Evolutionary conservation across 306 rosid genomes (phyloP), one percentile per base, ranked within the genome.

Genomic region (Trifolium subterraneum): DNA sequence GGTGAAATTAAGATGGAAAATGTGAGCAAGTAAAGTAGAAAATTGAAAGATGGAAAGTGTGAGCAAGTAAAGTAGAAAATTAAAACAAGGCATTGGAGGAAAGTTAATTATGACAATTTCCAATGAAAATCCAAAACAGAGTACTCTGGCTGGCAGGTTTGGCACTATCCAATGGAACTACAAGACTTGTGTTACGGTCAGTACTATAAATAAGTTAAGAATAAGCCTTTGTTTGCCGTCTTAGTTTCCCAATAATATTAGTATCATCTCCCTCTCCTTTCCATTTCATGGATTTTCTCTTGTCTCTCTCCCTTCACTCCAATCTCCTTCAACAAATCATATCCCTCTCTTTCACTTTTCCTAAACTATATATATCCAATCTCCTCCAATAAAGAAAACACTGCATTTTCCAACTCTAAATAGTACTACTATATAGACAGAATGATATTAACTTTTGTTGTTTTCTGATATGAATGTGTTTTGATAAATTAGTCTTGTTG

Each of bases 91-190:
- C 9, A 35, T 35, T 35, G 9, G 38, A 7, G 38, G 38, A 12
- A 42, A 42, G 15, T 44, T 44, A 44, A 44, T 44, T 12, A 52
- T 52, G 3, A 48, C 74, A 62, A 50, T 77, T 68, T 86, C 68
- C 87, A 59, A 82, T 38, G 82, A 72, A 72, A 76, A 63, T 66
- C 71, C 76, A 87, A 83, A 75, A 74, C 14, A 60, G 75, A 23
- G 86, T 79, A 86, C 79, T 77, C 81, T 79, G 78, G 83, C 75
- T 58, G 23, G 68, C 68, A 81, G 82, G 73, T 87, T 89, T 89
- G 91, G 78, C 86, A 66, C 12, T 78, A 81, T 79, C 33, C 72
- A 10, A 71, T 78, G 85, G 82, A 76, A 64, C 61, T 14, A 44
- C 67, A 5, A 27, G 13, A 15, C 61, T 54, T 18, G 2, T 9